Evolutionary conservation across 441 rosid genomes (phyloP), one percentile per base, ranked within the genome.

Genomic region (Croton laevigatus): DNA sequence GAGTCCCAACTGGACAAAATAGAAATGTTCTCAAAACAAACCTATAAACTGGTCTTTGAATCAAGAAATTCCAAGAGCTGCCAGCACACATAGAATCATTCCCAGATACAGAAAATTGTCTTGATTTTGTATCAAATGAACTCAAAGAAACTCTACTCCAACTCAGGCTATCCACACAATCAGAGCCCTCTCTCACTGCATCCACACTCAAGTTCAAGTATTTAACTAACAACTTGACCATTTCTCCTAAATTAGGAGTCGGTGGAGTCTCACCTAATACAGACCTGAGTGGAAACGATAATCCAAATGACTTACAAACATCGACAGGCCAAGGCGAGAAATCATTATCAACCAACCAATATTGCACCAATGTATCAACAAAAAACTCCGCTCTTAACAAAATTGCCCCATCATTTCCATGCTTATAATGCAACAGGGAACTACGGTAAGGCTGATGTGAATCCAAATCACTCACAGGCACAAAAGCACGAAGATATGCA

Each of bases 331-430:
- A 77, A 0, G 98, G 97, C 2, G 94, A 94, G 79, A 94, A 91
- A 80, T 94, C 98, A 82, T 87, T 94, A 70, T 91, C 97, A 78
- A 90, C 88, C 77, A 94, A 79, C 98, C 98, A 94, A 75, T 88
- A 94, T 34, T 91, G 84, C 75, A 91, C 81, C 48, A 91, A 82
- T 0, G 85, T 54, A 71, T 84, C 83, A 17, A 91, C 97, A 69
- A 94, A 65, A 75, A 94, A 89, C 84, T 89, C 91, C 0, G 97
- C 98, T 63, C 82, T 79, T 59, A 74, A 36, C 78, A 85, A 68
- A 16, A 82, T 76, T 0, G 88, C 85, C 22, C 87, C 88, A 76
- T 94, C 98, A 80, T 78, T 76, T 34, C 84, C 94, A 68, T 49
- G 45, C 0, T 81, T 79, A 69, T 90, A 81, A 81, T 91, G 90